Base-by-base conservation (phyloP, 257 asterid species). In the Solanum medicagineum region DNA sequence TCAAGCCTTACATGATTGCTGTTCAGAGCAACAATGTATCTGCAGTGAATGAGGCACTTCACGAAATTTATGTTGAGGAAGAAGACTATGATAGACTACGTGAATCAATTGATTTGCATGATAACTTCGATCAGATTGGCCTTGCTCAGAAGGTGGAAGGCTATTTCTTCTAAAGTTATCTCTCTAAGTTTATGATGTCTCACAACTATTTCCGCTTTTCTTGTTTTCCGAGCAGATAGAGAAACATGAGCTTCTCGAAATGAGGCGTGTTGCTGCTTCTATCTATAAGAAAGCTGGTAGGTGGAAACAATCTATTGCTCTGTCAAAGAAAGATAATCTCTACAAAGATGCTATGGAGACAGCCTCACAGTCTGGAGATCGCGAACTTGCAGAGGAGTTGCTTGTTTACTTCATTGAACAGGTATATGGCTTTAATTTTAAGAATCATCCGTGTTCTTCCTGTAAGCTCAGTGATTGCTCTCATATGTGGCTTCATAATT, bases 271-370 rank as follows among this genome's bases (percentile, higher is more conserved):
- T 87, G 98, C 99, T 82, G 98, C 99, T 59, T 97, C 94, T 88
- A 97, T 97, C 81, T 97, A 97, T 92, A 97, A 97, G 93, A 97
- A 94, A 92, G 99, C 99, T 32, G 99, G 99, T 66, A 92, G 99
- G 88, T 97, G 99, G 99, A 95, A 92, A 93, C 98, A 91, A 85
- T 97, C 99, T 26, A 97, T 97, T 89, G 98, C 98, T 62, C 86
- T 97, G 90, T 97, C 99, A 68, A 97, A 95, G 97, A 97, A 97
- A 90, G 99, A 97, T 90, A 95, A 91, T 84, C 93, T 94, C 47
- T 97, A 97, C 92, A 97, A 91, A 90, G 99, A 97, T 89, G 99
- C 99, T 74, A 97, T 97, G 99, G 99, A 95, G 92, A 97, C 99
- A 32, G 98, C 99, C 86, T 97, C 99, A 77, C 99, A 97, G 86